Evolutionary conservation across 73 alveolate genomes (phyloP).

Genomic region (Strombidium stylifer): DNA sequence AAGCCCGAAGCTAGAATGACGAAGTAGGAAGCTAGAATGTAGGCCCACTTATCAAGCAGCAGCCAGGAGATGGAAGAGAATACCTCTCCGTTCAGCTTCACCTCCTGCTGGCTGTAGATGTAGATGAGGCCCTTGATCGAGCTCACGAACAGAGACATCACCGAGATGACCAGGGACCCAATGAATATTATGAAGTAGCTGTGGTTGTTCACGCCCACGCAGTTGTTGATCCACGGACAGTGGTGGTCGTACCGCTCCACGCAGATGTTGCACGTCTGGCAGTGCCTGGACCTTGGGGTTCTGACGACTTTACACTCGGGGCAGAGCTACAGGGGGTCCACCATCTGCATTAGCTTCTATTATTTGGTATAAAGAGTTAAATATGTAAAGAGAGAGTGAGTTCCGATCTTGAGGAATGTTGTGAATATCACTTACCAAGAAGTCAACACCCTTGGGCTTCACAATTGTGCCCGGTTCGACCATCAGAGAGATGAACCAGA

Average conservation of each 20-base stretch:
- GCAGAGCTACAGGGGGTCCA: slow-evolving; percentile 52
- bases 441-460: slow-evolving; percentile 17
- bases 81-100: slow-evolving; percentile 17
- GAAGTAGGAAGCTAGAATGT: background rate
- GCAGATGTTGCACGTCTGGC: slow-evolving; percentile 65
- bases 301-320: slow-evolving; percentile 68
- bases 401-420: slow-evolving; percentile 29
- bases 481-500: slow-evolving; percentile 20
- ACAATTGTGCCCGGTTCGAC: background rate
- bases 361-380: background rate
- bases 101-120: slow-evolving; percentile 20
- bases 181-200: slow-evolving; percentile 30
- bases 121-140: slow-evolving; percentile 5
- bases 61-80: background rate
- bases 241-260: slow-evolving; percentile 73
- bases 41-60: background rate
- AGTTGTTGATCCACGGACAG: slow-evolving; percentile 71
- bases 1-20: background rate
- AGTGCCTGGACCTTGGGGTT: slow-evolving; percentile 71
- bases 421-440: slow-evolving; percentile 27
- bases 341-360: slow-evolving; percentile 29
- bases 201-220: slow-evolving; percentile 54
- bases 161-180: background rate
- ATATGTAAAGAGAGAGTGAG: slow-evolving; percentile 36
- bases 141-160: slow-evolving; percentile 17